Conservation (phyloP, 306 rosid genomes). For the Coriaria nepalensis region DNA sequence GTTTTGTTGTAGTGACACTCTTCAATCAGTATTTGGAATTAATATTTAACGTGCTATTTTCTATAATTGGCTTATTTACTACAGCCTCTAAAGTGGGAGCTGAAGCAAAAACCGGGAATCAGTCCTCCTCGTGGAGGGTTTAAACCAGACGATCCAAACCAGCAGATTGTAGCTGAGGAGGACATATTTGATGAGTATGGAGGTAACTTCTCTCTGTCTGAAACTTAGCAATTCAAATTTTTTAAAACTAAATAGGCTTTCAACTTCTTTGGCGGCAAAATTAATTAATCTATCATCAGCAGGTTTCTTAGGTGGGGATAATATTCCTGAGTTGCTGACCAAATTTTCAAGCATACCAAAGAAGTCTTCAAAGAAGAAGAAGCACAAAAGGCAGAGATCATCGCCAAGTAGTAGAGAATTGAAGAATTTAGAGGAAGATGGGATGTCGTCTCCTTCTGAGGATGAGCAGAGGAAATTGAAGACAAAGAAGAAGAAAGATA, state of each 20-base stretch:
- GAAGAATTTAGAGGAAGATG: slow-evolving; percentile 27
- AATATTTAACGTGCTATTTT: neutral
- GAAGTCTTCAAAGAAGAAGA: slow-evolving; percentile 41
- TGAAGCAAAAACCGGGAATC: slow-evolving; percentile 96
- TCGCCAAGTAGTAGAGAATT: slow-evolving; percentile 15
- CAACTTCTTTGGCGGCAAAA: neutral
- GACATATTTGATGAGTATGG: slow-evolving; percentile 97
- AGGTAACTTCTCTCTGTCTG: slow-evolving; percentile 27
- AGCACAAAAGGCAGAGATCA: slow-evolving; percentile 27
- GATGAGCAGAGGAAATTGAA: slow-evolving; percentile 32
- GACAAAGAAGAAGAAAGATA: slow-evolving; percentile 28
- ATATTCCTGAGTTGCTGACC: slow-evolving; percentile 57
- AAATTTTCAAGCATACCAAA: slow-evolving; percentile 57
- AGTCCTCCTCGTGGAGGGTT: slow-evolving; percentile 99
- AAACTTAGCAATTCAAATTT: slow-evolving; percentile 1
- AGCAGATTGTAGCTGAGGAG: slow-evolving; percentile 92
- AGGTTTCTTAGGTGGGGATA: slow-evolving; percentile 69
- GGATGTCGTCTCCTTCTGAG: slow-evolving; percentile 21
- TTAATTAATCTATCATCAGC: slow-evolving; percentile 7
- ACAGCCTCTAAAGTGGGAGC: slow-evolving; percentile 97
- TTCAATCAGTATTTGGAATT: neutral
- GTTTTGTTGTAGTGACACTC: neutral
- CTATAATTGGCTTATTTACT: slow-evolving; percentile 11
- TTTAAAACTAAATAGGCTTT: slow-evolving; percentile 1
- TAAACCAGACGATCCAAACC: slow-evolving; percentile 82